Base-by-base conservation (phyloP, 2,329 filamentous ascomycete genomes). In the Ceratocystis cubensis region DNA sequence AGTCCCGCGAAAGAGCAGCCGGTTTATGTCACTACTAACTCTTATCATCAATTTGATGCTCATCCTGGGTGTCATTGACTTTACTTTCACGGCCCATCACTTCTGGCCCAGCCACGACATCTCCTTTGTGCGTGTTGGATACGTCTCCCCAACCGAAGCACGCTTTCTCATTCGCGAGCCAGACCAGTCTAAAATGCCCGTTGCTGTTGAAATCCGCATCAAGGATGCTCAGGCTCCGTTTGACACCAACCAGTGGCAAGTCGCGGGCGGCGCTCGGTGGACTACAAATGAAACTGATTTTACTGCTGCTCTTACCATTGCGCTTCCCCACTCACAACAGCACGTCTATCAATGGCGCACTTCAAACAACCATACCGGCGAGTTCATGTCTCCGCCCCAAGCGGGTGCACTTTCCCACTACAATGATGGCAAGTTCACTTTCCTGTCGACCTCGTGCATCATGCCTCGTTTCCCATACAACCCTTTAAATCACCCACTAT, bases 381-480 rank as follows among this genome's bases (percentile, higher is more conserved):
- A 85, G 70, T 96, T 99, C 72, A 83, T 83, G 2, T 87, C 90
- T 0, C 87, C 91, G 1, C 90, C 93, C 0, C 83, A 80, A 45
- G 78, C 85, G 0, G 91, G 91, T 10, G 79, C 82, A 1, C 80
- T 83, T 69, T 82, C 85, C 0, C 77, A 80, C 17, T 79, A 81
- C 3, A 81, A 81, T 56, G 81, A 85, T 63, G 87, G 86, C 50
- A 86, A 85, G 67, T 93, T 96, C 71, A 96, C 90, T 0, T 99
- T 99, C 74, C 77, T 97, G 6, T 91, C 92, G 2, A 94, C 91
- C 0, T 96, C 91, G 53, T 99, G 94, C 75, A 91, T 71, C 72
- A 89, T 96, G 71, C 88, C 88, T 10, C 88, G 91, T 20, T 91
- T 97, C 66, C 94, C 94, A 0, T 99, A 99, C 75, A 89, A 83